Base-by-base conservation (phyloP, 2,329 filamentous ascomycete species). In the Aspergillus sp. region DNA sequence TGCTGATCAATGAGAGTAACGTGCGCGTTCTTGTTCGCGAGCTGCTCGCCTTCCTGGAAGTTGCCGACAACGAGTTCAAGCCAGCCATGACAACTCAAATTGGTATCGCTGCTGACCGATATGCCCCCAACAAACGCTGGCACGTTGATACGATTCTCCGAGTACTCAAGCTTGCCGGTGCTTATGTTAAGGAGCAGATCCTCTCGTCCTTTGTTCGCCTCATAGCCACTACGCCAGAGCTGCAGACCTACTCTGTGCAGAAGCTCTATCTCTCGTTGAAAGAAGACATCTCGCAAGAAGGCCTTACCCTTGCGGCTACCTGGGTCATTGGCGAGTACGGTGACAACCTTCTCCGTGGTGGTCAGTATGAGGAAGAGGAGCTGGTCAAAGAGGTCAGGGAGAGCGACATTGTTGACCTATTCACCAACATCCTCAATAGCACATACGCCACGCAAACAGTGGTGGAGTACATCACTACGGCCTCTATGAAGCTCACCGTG, bases 271-370 rank as follows among this genome's bases (percentile, higher is more conserved):
- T 88, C 19, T 90, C 90, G 62, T 81, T 99, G 58, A 96, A 95
- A 76, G 95, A 96, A 66, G 95, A 99, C 70, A 97, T 99, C 69
- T 97, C 94, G 2, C 95, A 99, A 75, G 96, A 99, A 77, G 96
- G 92, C 65, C 80, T 99, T 64, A 97, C 92, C 8, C 85, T 98
- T 64, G 92, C 94, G 53, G 95, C 91, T 39, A 90, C 95, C 6
- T 99, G 95, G 95, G 96, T 95, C 57, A 96, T 99, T 74, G 95
- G 96, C 72, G 95, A 99, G 79, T 99, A 93, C 72, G 94, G 92
- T 11, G 95, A 99, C 76, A 86, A 90, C 19, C 83, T 99, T n/a
- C 83, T 99, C 38, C 86, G 86, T 62, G 93, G 93, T 38, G 93
- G 93, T 1, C 90, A 95, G 70, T 96, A 96, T 67, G 94, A 98